Base-by-base conservation (phyloP, 2,329 filamentous ascomycete genomes). In the Colletotrichum gloeosporioides region DNA sequence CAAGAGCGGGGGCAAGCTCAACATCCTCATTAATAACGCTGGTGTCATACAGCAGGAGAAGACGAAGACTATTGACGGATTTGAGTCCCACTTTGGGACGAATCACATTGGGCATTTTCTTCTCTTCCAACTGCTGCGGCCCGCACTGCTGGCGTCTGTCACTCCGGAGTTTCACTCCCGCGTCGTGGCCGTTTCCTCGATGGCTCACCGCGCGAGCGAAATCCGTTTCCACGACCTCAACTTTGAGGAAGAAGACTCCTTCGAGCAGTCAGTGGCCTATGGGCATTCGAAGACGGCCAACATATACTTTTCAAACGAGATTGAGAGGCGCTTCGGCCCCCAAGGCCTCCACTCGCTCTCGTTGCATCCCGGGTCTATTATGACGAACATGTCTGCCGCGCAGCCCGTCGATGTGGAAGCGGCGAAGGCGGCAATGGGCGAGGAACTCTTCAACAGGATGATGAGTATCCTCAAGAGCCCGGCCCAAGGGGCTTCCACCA, bases 31-130 rank as follows among this genome's bases (percentile, higher is more conserved):
- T 36, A 77, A 86, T 32, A 78, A 86, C 70, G 86, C 85, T 3
- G 80, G 79, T 32, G 67, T 79, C 27, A 73, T 77, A 57, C n/a
- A 57, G 18, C 36, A 74, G 6, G 71, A 68, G 4, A 70, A 75
- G 22, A 53, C 49, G 31, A 18, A 57, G 13, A 78, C 77, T 5
- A n/a, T 29, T 2, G 80, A 81, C 29, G 79, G 79, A 36, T 66
- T 77, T 44, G 81, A 82, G 78, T 79, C 80, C 0, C 89, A 91
- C 73, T 87, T 91, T 73, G 89, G 85, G 36, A 87, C 84, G 4
- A 91, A 91, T 79, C 86, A 91, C 78, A 81, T 92, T 1, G 85
- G 82, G 12, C 88, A 90, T 77, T 91, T 91, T 81, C 84, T 91
- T 0, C 84, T 91, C 34, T 88, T 90, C 78, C 83, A 89, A 22